Conservation (phyloP, 192 early-diverging fungal species). For the Chytriomyces hyalinus region DNA sequence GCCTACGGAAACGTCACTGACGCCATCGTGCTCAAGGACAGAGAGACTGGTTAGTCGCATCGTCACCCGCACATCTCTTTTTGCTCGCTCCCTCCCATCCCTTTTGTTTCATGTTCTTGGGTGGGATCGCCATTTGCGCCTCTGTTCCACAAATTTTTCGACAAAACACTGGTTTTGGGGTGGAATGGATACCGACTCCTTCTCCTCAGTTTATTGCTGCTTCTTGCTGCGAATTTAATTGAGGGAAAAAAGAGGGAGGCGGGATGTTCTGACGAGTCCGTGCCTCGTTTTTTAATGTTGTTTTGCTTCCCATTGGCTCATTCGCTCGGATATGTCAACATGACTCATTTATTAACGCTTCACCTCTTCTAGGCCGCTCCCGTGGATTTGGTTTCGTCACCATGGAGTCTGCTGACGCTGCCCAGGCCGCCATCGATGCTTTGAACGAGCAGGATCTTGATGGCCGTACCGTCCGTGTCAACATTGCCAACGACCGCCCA, state of each 20-base stretch:
- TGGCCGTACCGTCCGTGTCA: slow-evolving; percentile 82
- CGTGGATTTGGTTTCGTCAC: slow-evolving; percentile 91
- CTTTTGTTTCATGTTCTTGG: not conserved
- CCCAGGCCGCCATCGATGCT: slow-evolving; percentile 63
- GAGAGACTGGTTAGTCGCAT: slow-evolving; percentile 70
- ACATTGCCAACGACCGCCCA: slow-evolving; percentile 63
- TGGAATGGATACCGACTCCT: not conserved
- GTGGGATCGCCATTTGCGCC: not conserved
- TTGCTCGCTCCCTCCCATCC: not conserved
- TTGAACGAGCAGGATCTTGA: slow-evolving; percentile 75
- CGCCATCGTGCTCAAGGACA: slow-evolving; percentile 71
- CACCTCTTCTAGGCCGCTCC: slow-evolving; percentile 61
- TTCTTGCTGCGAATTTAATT: not conserved
- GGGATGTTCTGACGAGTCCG: no score
- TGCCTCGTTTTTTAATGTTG: no score
- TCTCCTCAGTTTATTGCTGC: not conserved
- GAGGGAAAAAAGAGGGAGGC: not conserved
- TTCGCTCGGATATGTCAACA: no score
- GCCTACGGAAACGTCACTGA: slow-evolving; percentile 67
- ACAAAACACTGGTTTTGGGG: not conserved
- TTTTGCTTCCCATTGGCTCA: no score
- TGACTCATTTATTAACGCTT: slow-evolving; percentile 52
- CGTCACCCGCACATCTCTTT: no score
- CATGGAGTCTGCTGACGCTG: slow-evolving; percentile 47
- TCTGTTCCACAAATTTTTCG: not conserved